Evolutionary conservation across 225 moss, liverwort and hornwort genomes (phyloP).

Genomic region (Marchantia paleacea): DNA sequence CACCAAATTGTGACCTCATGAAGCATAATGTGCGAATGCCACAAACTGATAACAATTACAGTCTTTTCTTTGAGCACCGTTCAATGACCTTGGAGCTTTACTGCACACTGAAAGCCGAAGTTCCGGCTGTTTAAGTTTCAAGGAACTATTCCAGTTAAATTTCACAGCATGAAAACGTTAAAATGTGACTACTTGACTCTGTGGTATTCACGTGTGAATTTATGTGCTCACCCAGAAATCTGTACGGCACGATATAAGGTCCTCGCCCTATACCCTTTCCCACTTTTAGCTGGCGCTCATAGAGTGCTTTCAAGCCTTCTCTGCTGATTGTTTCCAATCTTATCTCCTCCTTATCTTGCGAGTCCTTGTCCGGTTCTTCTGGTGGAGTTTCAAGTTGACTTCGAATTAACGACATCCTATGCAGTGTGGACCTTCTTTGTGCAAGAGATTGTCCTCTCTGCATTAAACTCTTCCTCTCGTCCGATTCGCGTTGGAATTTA

Average conservation of each 20-base stretch:
- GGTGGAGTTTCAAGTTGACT: neutral
- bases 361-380: neutral
- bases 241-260: constrained; percentile 41
- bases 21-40: too few relatives aligned
- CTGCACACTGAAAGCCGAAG: too few relatives aligned
- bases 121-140: too few relatives aligned
- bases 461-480: neutral
- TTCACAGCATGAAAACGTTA: too few relatives aligned
- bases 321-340: constrained; percentile 24
- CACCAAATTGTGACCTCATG: too few relatives aligned
- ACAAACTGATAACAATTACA: too few relatives aligned
- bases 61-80: too few relatives aligned
- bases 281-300: constrained; percentile 27
- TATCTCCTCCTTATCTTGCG: constrained; percentile 3
- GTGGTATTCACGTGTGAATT: too few relatives aligned
- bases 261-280: constrained; percentile 34
- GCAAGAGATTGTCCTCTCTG: neutral
- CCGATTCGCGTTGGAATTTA: neutral
- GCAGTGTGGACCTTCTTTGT: neutral
- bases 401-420: neutral
- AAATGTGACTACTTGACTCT: too few relatives aligned
- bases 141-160: too few relatives aligned
- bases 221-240: constrained; percentile 33
- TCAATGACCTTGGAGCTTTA: too few relatives aligned
- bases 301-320: constrained; percentile 33